phyloP scores from a whole-genome alignment of 1,139 yeast species.

The Trichomonascaceae sp. region DNA sequence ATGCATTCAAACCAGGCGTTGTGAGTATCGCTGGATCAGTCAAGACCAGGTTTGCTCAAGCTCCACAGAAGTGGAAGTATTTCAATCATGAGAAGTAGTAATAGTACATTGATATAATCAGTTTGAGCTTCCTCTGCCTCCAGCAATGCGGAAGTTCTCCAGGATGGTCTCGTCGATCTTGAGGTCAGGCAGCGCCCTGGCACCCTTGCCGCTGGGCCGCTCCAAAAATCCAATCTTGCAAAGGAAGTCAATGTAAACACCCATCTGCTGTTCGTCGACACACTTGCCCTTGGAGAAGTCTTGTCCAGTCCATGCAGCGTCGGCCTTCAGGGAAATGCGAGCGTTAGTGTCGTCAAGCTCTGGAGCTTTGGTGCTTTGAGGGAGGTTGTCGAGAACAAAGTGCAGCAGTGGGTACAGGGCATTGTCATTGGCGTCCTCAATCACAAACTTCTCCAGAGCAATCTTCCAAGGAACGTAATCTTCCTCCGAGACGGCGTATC shows the following conservation, averaged over 20 bases:
- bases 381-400: constrained; percentile 84
- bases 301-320: constrained; percentile 47
- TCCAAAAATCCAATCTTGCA: constrained; percentile 60
- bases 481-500: constrained; percentile 49
- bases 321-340: constrained; percentile 44
- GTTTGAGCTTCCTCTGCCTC: constrained; percentile 44
- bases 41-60: too few species aligned
- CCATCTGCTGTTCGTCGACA: constrained; percentile 51
- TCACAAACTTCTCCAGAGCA: constrained; percentile 62
- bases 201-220: constrained; percentile 40
- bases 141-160: constrained; percentile 58
- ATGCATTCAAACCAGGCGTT: not conserved
- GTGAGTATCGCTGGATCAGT: too few species aligned
- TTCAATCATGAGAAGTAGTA: too few species aligned
- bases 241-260: constrained; percentile 68
- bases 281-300: constrained; percentile 64
- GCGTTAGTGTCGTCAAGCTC: constrained; percentile 86
- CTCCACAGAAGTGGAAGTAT: too few species aligned
- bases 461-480: constrained; percentile 74
- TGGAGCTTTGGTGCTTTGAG: constrained; percentile 86
- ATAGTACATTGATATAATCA: too few species aligned
- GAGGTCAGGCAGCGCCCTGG: constrained; percentile 42
- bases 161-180: constrained; percentile 46
- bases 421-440: constrained; percentile 55
- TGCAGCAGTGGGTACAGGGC: constrained; percentile 90